Evolutionary conservation across 495 filamentous ascomycete species (phyloP).

Genomic region (Usnea hakonensis): DNA sequence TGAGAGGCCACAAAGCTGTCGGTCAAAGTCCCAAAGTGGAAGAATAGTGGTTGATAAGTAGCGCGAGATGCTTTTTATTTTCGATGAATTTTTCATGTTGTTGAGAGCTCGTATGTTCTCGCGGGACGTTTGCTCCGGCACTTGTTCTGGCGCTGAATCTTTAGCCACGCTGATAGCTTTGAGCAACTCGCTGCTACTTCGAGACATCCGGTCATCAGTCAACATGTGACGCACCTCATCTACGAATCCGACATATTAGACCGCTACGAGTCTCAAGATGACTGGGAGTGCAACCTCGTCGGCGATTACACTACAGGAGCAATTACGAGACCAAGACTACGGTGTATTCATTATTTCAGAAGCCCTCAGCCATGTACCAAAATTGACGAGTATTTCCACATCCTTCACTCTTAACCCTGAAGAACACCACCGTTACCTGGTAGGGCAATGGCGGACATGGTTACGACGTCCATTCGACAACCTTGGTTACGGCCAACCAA

Average conservation of each 20-base stretch:
- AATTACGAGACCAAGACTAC: neutral
- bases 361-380: neutral
- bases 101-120: too few relatives aligned
- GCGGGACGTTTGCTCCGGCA: too few relatives aligned
- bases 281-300: neutral
- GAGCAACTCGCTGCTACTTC: neutral
- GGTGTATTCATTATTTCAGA: neutral
- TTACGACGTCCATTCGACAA: neutral
- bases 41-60: too few relatives aligned
- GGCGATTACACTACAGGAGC: neutral
- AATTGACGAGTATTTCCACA: neutral
- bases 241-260: neutral
- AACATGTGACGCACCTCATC: neutral
- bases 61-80: too few relatives aligned
- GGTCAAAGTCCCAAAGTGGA: neutral
- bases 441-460: neutral
- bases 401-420: neutral
- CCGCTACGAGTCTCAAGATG: neutral
- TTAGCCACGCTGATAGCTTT: neutral
- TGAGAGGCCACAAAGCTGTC: too few relatives aligned
- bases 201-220: conserved; percentile 5
- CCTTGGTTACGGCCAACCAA: neutral
- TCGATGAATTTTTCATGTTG: too few relatives aligned
- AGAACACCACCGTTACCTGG: neutral
- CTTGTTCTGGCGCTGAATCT: neutral